These are phyloP conservation scores for Wallemia hederae DNA, from an alignment of 1,284 basidiomycete genomes.

Conservation along the genomic window DNA sequence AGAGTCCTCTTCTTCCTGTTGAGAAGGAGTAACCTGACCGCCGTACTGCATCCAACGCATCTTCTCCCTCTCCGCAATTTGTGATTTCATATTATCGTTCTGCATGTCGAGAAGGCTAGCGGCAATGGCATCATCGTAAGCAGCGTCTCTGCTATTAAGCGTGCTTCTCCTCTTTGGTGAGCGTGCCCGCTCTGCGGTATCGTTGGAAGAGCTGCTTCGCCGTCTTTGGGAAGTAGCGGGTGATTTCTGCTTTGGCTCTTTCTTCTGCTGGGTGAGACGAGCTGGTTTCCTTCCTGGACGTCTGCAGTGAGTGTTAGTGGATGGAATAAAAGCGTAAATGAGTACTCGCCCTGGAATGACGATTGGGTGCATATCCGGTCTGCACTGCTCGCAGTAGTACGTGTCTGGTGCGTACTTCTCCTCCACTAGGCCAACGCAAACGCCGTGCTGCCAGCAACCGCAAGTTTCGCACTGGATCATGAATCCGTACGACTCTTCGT, in stretches of 20 bases:
- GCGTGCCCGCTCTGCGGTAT: neutral
- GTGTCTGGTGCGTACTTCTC: constrained; percentile 52
- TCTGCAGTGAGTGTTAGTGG: neutral
- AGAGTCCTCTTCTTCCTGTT: neutral
- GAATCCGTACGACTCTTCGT: constrained; percentile 30
- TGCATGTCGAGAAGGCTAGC: constrained; percentile 5
- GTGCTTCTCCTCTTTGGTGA: constrained; percentile 66
- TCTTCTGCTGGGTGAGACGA: neutral
- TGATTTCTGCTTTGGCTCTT: neutral
- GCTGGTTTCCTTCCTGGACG: neutral
- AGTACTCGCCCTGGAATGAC: constrained; percentile 6
- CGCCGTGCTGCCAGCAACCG: constrained; percentile 92
- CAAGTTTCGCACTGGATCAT: constrained; percentile 97
- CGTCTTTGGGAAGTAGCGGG: neutral
- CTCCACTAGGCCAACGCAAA: constrained; percentile 75
- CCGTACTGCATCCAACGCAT: neutral
- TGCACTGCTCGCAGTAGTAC: constrained; percentile 75
- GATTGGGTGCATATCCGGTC: constrained; percentile 42
- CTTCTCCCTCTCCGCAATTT: neutral
- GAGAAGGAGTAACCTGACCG: neutral
- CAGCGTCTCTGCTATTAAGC: constrained; percentile 88
- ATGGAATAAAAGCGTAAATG: neutral
- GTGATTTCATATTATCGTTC: neutral
- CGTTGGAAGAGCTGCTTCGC: neutral
- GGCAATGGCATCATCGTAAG: constrained; percentile 53